A percentile compares a stretch with the other conserved stretches of the same genome.
Conservation (phyloP, 257 asterid species). For the Solanum sitiens region DNA sequence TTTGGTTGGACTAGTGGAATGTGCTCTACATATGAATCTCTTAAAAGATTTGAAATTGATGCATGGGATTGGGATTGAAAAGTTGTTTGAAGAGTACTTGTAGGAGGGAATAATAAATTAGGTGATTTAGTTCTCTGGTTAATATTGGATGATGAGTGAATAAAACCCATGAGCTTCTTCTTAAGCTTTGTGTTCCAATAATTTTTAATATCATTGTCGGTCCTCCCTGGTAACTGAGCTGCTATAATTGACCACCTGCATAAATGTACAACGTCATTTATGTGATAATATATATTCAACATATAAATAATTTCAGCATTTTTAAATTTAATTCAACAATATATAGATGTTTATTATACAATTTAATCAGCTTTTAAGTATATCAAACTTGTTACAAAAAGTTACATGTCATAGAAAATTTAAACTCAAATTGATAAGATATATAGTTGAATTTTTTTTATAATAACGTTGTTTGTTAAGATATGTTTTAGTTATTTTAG, state of each 20-base stretch:
- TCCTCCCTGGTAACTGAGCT: constrained; percentile 12
- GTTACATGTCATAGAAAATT: neutral
- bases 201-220: constrained; percentile 14
- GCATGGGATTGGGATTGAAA: neutral
- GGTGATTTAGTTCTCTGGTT: constrained; percentile 2
- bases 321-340: neutral
- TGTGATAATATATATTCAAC: neutral
- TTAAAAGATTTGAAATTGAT: neutral
- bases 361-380: neutral
- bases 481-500: neutral
- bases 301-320: neutral
- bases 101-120: neutral
- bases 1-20: neutral
- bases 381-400: neutral
- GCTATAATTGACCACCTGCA: constrained; percentile 21
- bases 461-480: neutral
- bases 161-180: constrained; percentile 6
- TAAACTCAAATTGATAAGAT: neutral
- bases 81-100: neutral
- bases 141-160: neutral
- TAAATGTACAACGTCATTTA: neutral
- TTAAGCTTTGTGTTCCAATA: constrained; percentile 18
- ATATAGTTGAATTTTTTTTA: neutral
- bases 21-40: neutral
- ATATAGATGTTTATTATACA: neutral